Evolutionary conservation across 176 grass and related monocot species (phyloP).

Genomic region (Bolboschoenus planiculmis): DNA sequence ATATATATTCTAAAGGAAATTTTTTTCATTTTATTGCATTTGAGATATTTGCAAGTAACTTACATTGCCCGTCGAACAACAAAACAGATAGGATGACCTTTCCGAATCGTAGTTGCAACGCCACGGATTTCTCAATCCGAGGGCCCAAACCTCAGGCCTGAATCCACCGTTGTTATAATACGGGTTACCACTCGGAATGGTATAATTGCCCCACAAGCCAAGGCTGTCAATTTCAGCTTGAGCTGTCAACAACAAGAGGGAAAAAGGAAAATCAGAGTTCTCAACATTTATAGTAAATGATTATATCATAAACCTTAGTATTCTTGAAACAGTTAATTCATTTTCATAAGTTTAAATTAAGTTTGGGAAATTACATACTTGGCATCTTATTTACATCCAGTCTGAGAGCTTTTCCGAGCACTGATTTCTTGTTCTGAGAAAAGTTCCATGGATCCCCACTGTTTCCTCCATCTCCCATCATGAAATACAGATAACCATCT

Average conservation of each 20-base stretch:
- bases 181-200: constrained; percentile 35
- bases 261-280: neutral
- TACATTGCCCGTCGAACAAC: constrained; percentile 35
- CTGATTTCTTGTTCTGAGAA: constrained; percentile 41
- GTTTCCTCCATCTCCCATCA: constrained; percentile 49
- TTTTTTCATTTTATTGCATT: neutral
- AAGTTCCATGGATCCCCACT: constrained; percentile 44
- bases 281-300: neutral
- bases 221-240: constrained; percentile 29
- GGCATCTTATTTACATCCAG: constrained; percentile 25
- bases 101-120: constrained; percentile 38
- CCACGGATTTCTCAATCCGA: constrained; percentile 43
- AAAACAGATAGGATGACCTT: constrained; percentile 41
- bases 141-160: constrained; percentile 35
- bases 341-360: neutral
- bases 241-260: constrained; percentile 7
- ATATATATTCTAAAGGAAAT: neutral
- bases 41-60: neutral
- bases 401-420: constrained; percentile 44
- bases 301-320: neutral
- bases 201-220: constrained; percentile 44
- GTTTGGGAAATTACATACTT: constrained; percentile 11
- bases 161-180: constrained; percentile 18
- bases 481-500: constrained; percentile 45
- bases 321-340: neutral